Percentiles rank a stretch among this genome's conserved stretches.
Evolutionary conservation across 2,329 filamentous ascomycete genomes (phyloP).

Genomic region (Penicillium sp.): DNA sequence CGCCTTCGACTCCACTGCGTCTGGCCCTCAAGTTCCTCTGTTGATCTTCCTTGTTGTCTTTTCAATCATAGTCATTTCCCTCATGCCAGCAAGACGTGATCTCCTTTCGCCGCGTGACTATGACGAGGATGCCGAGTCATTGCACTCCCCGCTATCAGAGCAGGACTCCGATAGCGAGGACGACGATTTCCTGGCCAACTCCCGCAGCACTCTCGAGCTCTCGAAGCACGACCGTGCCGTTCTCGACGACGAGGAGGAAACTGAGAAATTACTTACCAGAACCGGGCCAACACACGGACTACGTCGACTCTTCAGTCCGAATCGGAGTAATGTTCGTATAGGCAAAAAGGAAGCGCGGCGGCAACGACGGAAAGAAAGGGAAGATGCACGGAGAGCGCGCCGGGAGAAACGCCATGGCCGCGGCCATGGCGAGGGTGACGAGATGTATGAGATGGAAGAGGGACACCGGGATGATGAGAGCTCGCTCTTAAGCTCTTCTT

Average conservation of each 20-base stretch:
- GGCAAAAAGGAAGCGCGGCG: slow-evolving; percentile 53
- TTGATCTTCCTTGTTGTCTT: not conserved
- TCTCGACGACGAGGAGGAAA: slow-evolving; percentile 73
- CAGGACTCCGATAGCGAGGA: slow-evolving; percentile 79
- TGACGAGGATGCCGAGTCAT: slow-evolving; percentile 71
- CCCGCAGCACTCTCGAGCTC: slow-evolving; percentile 72
- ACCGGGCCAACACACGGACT: slow-evolving; percentile 43
- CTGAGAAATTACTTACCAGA: slow-evolving; percentile 54
- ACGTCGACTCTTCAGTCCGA: slow-evolving; percentile 47
- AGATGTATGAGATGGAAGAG: slow-evolving; percentile 92
- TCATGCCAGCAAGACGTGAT: slow-evolving; percentile 32
- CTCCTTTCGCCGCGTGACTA: slow-evolving; percentile 68
- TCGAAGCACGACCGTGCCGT: slow-evolving; percentile 72
- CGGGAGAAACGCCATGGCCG: slow-evolving; percentile 60
- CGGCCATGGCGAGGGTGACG: slow-evolving; percentile 66
- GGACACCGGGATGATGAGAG: slow-evolving; percentile 57
- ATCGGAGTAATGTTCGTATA: slow-evolving; percentile 55
- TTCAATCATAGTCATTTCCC: slow-evolving; percentile 12
- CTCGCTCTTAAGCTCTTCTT: slow-evolving; percentile 20
- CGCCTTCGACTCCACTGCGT: not conserved
- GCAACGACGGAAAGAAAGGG: slow-evolving; percentile 53
- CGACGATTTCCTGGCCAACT: slow-evolving; percentile 68
- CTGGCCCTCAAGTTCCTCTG: not conserved
- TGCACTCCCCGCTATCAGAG: slow-evolving; percentile 62
- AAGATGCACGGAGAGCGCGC: slow-evolving; percentile 49